These are phyloP conservation scores for Macrotyloma uniflorum DNA, from an alignment of 306 rosid species.

Conservation along the genomic window DNA sequence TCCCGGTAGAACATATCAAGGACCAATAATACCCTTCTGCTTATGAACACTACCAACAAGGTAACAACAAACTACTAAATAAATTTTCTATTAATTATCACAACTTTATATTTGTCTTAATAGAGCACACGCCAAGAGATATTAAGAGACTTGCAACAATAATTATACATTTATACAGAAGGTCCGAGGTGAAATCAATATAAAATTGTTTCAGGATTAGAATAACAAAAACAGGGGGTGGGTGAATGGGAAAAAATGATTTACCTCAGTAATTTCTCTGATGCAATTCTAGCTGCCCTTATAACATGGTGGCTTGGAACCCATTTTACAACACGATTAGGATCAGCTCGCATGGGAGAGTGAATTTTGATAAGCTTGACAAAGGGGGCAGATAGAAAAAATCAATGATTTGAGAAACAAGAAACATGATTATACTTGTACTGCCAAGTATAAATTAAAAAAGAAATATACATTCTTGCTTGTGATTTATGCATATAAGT, in stretches of 20 bases:
- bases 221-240: background rate
- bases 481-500: background rate
- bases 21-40: slow-evolving; percentile 13
- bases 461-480: background rate
- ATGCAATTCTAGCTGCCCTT: slow-evolving; percentile 75
- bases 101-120: slow-evolving; percentile 24
- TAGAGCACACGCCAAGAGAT: slow-evolving; percentile 19
- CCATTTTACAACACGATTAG: slow-evolving; percentile 79
- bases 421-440: background rate
- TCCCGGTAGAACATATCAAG: slow-evolving; percentile 18
- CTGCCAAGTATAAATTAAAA: slow-evolving; percentile 20
- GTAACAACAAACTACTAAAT: slow-evolving; percentile 3
- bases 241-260: background rate
- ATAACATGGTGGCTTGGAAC: slow-evolving; percentile 66
- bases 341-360: slow-evolving; percentile 96
- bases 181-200: background rate
- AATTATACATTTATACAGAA: slow-evolving; percentile 10
- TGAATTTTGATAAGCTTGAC: slow-evolving; percentile 91
- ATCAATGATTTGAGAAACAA: slow-evolving; percentile 26
- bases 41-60: slow-evolving; percentile 22
- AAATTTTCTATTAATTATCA: background rate
- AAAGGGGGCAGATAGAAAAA: slow-evolving; percentile 34
- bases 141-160: slow-evolving; percentile 1
- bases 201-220: background rate
- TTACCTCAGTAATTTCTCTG: slow-evolving; percentile 83